Percentiles rank a stretch among this genome's conserved stretches.
Evolutionary conservation across 495 filamentous ascomycete genomes (phyloP).

Genomic region (Pyronema omphalodes): DNA sequence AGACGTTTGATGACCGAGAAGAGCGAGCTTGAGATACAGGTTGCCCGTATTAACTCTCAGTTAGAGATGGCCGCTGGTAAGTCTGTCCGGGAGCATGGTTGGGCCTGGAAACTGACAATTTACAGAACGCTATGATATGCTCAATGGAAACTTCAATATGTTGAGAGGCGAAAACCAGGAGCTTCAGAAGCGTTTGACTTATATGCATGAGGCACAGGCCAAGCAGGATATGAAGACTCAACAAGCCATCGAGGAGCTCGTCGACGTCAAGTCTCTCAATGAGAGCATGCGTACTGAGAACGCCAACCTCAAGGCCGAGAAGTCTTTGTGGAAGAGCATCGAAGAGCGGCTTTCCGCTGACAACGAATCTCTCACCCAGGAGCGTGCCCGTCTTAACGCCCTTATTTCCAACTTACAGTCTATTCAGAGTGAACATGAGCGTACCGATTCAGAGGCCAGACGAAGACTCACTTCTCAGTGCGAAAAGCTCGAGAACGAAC

Average conservation of each 20-base stretch:
- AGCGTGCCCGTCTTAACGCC: constrained; percentile 60
- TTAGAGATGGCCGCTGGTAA: constrained; percentile 45
- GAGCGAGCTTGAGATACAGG: constrained; percentile 57
- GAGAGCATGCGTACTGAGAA: constrained; percentile 83
- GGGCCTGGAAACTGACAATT: not conserved
- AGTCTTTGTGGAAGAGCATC: constrained; percentile 76
- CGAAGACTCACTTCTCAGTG: constrained; percentile 57
- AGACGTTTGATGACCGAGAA: constrained; percentile 69
- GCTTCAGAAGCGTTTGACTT: constrained; percentile 58
- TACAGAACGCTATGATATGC: constrained; percentile 62
- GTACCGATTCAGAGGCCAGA: constrained; percentile 60
- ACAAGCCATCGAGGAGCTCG: constrained; percentile 79
- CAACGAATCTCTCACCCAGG: constrained; percentile 64
- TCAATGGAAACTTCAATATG: constrained; percentile 72
- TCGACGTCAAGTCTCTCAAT: constrained; percentile 59
- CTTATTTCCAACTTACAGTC: constrained; percentile 65
- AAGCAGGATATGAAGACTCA: constrained; percentile 80
- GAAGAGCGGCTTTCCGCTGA: constrained; percentile 74
- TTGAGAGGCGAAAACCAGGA: constrained; percentile 68
- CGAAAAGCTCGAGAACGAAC: constrained; percentile 59
- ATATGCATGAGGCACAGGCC: constrained; percentile 58
- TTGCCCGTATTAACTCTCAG: constrained; percentile 58
- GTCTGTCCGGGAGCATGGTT: not conserved
- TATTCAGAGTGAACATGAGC: constrained; percentile 75
- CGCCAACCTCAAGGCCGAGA: constrained; percentile 83